Percentiles rank a stretch among this genome's conserved stretches.
These are phyloP conservation scores for Seiridium cupressi DNA, from an alignment of 2,329 filamentous ascomycete species.

Conservation along the genomic window DNA sequence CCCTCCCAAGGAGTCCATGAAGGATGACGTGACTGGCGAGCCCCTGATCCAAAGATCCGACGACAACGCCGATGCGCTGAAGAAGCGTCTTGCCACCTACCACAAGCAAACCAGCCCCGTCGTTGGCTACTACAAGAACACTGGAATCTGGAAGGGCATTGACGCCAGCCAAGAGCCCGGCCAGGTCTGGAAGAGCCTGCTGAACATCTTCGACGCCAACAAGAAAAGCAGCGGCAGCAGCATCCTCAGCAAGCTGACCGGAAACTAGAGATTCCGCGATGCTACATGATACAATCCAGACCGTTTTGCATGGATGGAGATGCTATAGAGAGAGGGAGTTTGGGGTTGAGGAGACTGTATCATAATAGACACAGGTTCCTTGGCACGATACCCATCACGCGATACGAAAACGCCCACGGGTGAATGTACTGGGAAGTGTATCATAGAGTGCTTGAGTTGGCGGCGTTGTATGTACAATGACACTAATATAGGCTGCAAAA, in stretches of 20 bases:
- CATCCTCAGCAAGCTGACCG: conserved; percentile 42
- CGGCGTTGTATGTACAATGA: conserved; percentile 7
- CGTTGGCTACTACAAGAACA: conserved; percentile 94
- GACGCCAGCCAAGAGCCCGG: conserved; percentile 96
- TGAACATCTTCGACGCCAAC: conserved; percentile 76
- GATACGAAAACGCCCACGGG: background rate
- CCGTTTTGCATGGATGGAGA: background rate
- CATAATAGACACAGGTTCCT: background rate
- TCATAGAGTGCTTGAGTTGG: conserved; percentile 1
- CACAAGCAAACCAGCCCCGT: conserved; percentile 92
- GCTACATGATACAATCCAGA: background rate
- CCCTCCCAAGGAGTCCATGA: conserved; percentile 92
- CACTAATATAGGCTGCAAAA: conserved; percentile 1
- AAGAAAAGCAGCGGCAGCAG: conserved; percentile 41
- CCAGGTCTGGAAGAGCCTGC: conserved; percentile 90
- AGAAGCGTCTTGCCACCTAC: conserved; percentile 92
- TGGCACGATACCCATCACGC: background rate
- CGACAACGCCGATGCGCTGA: conserved; percentile 93
- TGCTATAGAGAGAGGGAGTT: background rate
- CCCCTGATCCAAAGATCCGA: conserved; percentile 94
- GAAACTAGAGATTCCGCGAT: conserved; percentile 16
- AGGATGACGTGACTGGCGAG: conserved; percentile 94
- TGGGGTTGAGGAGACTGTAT: background rate
- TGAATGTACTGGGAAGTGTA: background rate
- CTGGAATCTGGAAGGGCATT: conserved; percentile 92